Evolutionary conservation across 108 stramenopile genomes (phyloP), one percentile per base, ranked within the genome.

Genomic region (Cyclotella distinguenda): DNA sequence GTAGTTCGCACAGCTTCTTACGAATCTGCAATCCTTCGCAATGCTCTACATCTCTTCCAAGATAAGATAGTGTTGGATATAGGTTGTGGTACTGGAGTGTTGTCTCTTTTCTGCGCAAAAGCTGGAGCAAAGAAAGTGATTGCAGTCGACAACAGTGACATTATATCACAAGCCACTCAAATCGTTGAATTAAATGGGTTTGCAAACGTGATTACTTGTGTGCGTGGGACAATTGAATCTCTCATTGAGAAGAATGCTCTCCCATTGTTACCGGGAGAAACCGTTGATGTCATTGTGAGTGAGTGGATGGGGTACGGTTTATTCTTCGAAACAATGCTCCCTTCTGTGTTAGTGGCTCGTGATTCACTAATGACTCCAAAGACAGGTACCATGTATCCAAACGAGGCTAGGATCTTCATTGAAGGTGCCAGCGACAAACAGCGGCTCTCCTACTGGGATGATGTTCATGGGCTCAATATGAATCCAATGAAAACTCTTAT

Each of bases 241-340:
- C 57, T 93, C 8, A 60, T 86, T 51, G 62, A 81, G 49, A 59
- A 58, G 31, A 60, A 26, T 55, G 47, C 45, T 25, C 36, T 82
- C 10, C 82, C 82, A 26, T 47, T 79, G 43, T 32, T 36, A 12
- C 47, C 70, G 13, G 78, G 74, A 13, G 70, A 79, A 38, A 58
- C 85, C 28, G 86, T 91, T 13, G 95, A 96, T 64, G 78, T 94
- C 38, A 89, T 96, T 58, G 84, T 96, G 10, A 88, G 86, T 33
- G 95, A 96, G 72, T 94, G 92, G 91, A 96, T 96, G 90, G 95
- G 95, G 49, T 96, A 94, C 81, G 88, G 84, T 25, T 78, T 95
- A 23, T 81, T 96, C 47, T 94, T 94, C 65, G 93, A 94, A 69
- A 87, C 85, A 43, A 94, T 94, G 93, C 83, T 94, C 7, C 87